These are phyloP conservation scores for Musa beccarii DNA, from an alignment of 176 grass and related monocot species.

Conservation along the genomic window DNA sequence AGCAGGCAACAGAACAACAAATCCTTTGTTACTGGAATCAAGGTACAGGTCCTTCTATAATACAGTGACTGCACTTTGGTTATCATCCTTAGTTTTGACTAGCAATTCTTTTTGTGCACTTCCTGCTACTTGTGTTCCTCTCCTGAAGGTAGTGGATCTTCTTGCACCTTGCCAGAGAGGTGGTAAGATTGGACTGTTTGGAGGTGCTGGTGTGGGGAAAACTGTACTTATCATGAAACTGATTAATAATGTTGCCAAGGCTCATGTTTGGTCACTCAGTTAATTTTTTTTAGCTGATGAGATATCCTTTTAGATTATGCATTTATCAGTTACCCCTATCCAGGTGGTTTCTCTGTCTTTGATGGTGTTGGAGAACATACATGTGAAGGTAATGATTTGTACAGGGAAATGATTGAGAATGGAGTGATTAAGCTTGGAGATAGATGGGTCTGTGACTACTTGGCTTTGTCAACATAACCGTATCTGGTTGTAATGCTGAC, in stretches of 20 bases:
- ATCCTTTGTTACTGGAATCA: neutral
- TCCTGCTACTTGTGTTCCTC: neutral
- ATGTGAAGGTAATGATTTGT: constrained; percentile 90
- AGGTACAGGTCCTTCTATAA: neutral
- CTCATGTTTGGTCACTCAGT: constrained; percentile 54
- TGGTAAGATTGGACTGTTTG: constrained; percentile 93
- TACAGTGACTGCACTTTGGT: too few relatives aligned
- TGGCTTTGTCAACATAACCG: neutral
- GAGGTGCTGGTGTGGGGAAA: constrained; percentile 97
- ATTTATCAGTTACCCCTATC: too few relatives aligned
- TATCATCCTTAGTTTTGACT: neutral
- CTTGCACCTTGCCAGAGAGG: constrained; percentile 94
- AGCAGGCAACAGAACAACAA: neutral
- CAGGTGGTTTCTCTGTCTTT: constrained; percentile 99
- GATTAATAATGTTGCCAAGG: constrained; percentile 17
- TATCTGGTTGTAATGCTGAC: too few relatives aligned
- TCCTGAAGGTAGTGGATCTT: constrained; percentile 71
- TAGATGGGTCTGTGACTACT: constrained; percentile 43
- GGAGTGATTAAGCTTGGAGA: constrained; percentile 97
- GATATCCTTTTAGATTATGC: too few relatives aligned
- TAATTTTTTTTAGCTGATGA: neutral
- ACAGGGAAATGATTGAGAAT: constrained; percentile 99
- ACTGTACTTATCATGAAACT: constrained; percentile 96
- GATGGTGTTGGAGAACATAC: constrained; percentile 92
- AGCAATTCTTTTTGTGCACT: neutral